Base-by-base conservation (phyloP, 2,329 filamentous ascomycete genomes). In the Phialophora expanda region DNA sequence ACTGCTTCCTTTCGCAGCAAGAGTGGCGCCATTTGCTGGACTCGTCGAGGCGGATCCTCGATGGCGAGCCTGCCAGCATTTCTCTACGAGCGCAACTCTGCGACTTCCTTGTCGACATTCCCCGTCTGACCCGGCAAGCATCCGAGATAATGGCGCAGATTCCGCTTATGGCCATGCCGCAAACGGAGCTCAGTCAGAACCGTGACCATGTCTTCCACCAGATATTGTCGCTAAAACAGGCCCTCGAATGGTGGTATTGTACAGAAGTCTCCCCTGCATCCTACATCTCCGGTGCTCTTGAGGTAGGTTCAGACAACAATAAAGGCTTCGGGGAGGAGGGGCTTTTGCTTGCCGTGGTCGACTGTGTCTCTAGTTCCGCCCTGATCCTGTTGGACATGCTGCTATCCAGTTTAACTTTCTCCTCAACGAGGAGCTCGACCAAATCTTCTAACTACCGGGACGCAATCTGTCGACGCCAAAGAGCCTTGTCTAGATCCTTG, bases 81-180 rank as follows among this genome's bases (percentile, higher is more conserved):
- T 51, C 57, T 17, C 60, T 66, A 44, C 62, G 67, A 59, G 60
- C 48, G 9, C 56, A 69, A 38, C 67, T 69, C 41, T 65, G 65
- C 20, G 59, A 66, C 14, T 56, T 67, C 34, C 41, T 69, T 20
- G 61, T 69, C 44, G 62, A 69, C 41, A 46, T 67, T n/a, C 67
- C 67, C 7, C 46, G 54, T 11, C 53, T 69, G 26, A 57, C 61
- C 26, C 22, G 30, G n/a, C 38, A 59, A 41, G 50, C 56, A 9
- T 28, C 46, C 17, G 32, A 41, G 28, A 59, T 54, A 11, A 26
- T 32, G 32, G 6, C 34, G 11, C 17, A 26, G 22, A 28, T 44
- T 17, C 8, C 2, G 24, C 50, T 7, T 12, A 46, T 30, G 30
- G 7, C 12, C 1, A 22, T 26, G 14, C 12, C 20, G 8, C 12